phyloP scores from a whole-genome alignment of 2,329 filamentous ascomycete species.

The Rosellinia necatrix region DNA sequence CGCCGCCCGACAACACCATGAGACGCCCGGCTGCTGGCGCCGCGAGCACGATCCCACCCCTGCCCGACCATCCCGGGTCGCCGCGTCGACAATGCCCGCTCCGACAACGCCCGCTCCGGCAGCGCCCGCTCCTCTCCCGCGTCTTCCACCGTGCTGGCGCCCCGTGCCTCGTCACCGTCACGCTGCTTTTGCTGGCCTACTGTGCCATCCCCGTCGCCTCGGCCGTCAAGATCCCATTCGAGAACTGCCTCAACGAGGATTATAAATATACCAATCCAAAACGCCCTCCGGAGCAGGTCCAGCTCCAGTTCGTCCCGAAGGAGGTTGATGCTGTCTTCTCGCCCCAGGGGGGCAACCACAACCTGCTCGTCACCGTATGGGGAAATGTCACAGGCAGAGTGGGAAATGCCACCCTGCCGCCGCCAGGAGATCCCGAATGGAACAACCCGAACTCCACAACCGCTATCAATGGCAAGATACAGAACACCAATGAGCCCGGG shows the following conservation, averaged over 20 bases:
- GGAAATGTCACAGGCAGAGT: slow-evolving; percentile 86
- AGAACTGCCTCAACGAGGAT: slow-evolving; percentile 77
- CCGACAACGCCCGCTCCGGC: slow-evolving; percentile 13
- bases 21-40: slow-evolving; percentile 26
- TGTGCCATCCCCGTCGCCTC: slow-evolving; percentile 49
- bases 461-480: slow-evolving; percentile 76
- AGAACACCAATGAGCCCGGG: slow-evolving; percentile 58
- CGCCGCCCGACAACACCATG: slow-evolving; percentile 34
- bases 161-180: slow-evolving; percentile 9
- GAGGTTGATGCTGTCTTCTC: slow-evolving; percentile 78
- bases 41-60: slow-evolving; percentile 18
- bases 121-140: slow-evolving; percentile 6
- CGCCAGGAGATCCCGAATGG: slow-evolving; percentile 65
- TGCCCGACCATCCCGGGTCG: slow-evolving; percentile 16
- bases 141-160: not conserved
- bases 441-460: slow-evolving; percentile 53
- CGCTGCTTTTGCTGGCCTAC: slow-evolving; percentile 46
- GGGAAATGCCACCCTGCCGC: slow-evolving; percentile 61
- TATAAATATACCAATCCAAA: slow-evolving; percentile 53
- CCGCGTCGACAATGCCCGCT: slow-evolving; percentile 3
- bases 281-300: slow-evolving; percentile 49
- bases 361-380: slow-evolving; percentile 79
- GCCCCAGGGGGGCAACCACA: slow-evolving; percentile 61
- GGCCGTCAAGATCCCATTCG: slow-evolving; percentile 74
- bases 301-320: slow-evolving; percentile 80